These are phyloP conservation scores for Colletotrichum graminicola DNA, from an alignment of 2,329 filamentous ascomycete species.

Conservation along the genomic window DNA sequence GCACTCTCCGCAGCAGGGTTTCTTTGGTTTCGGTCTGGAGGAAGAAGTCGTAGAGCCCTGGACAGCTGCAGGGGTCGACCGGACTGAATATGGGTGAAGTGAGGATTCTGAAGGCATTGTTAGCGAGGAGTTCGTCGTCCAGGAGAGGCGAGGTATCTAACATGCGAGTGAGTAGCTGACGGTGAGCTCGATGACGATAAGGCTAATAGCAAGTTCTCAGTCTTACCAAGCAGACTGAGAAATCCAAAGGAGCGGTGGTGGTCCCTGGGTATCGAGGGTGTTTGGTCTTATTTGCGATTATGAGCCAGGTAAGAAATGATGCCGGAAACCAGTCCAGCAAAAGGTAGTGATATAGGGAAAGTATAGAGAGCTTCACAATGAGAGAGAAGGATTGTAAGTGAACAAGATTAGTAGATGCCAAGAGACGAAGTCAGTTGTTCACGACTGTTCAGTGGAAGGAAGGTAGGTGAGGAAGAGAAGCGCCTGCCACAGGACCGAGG, in stretches of 20 bases:
- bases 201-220: constrained; percentile 14
- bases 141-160: not conserved
- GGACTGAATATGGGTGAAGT: not conserved
- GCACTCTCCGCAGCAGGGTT: constrained; percentile 1
- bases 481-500: constrained; percentile 32
- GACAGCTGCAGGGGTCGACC: not conserved
- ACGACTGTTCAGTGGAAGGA: constrained; percentile 22
- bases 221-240: constrained; percentile 25
- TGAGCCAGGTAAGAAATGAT: constrained; percentile 22
- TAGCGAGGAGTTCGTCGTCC: constrained; percentile 3
- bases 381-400: constrained; percentile 32
- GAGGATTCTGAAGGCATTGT: constrained; percentile 8
- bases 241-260: constrained; percentile 2
- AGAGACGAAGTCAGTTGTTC: constrained; percentile 16
- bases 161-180: not conserved
- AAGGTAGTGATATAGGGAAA: constrained; percentile 17
- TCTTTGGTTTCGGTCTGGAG: not conserved
- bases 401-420: constrained; percentile 34
- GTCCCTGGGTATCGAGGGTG: constrained; percentile 2
- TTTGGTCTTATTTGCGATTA: constrained; percentile 12
- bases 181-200: constrained; percentile 2
- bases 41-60: not conserved
- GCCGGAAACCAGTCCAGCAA: constrained; percentile 28
- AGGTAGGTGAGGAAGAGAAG: constrained; percentile 4
- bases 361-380: constrained; percentile 4